phyloP scores from a whole-genome alignment of 495 filamentous ascomycete species.

The Venustampulla echinocandica region DNA sequence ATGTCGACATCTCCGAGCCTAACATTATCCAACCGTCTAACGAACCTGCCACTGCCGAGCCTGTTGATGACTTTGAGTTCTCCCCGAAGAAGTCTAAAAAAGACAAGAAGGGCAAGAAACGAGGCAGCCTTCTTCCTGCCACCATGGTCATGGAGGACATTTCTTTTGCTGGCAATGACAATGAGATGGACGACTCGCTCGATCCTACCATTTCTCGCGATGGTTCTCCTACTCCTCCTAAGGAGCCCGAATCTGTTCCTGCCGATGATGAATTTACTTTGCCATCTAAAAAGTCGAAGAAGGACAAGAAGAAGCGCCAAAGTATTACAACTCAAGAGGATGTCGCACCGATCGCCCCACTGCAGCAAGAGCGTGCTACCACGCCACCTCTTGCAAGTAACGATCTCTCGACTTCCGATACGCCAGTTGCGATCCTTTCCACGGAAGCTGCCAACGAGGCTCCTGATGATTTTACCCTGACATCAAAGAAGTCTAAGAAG shows the following conservation, averaged over 20 bases:
- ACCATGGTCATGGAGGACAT: conserved; percentile 12
- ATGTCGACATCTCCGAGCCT: too few relatives aligned
- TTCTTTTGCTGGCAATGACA: not conserved
- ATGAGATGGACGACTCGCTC: not conserved
- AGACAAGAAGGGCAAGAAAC: conserved; percentile 32
- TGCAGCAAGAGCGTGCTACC: too few relatives aligned
- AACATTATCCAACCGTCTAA: conserved; percentile 12
- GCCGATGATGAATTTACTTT: conserved; percentile 12
- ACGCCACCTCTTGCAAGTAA: conserved; percentile 13
- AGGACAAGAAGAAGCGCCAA: conserved; percentile 8
- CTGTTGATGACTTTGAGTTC: conserved; percentile 16
- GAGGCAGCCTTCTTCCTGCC: conserved; percentile 1
- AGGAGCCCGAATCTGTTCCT: not conserved
- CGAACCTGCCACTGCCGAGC: not conserved
- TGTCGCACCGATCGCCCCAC: not conserved
- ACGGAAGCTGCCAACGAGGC: not conserved
- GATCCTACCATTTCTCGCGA: not conserved
- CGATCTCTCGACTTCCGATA: conserved; percentile 25
- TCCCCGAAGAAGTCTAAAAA: conserved; percentile 32
- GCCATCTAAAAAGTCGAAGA: conserved; percentile 21
- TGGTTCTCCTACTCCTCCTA: not conserved
- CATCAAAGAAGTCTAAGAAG: conserved; percentile 33
- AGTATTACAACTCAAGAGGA: not conserved
- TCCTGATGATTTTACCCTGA: conserved; percentile 17
- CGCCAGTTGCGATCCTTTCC: not conserved